These are phyloP conservation scores for Peniophora sp. DNA, from an alignment of 1,284 basidiomycete species.

Conservation along the genomic window DNA sequence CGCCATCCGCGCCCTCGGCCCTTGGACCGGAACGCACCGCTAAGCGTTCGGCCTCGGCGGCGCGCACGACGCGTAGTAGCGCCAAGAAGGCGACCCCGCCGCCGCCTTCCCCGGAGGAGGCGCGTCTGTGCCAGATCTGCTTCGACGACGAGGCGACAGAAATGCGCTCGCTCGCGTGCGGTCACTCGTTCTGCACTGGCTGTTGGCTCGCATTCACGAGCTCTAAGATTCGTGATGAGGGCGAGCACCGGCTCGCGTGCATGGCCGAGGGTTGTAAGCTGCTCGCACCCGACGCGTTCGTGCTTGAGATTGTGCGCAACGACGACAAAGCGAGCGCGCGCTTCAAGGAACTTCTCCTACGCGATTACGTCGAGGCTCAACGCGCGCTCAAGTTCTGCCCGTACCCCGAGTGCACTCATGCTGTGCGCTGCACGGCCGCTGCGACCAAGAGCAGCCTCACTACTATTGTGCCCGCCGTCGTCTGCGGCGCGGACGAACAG, in stretches of 20 bases:
- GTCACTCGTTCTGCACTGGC: conserved; percentile 75
- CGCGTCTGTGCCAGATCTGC: conserved; percentile 86
- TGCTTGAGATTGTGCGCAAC: conserved; percentile 36
- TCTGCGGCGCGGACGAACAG: conserved; percentile 58
- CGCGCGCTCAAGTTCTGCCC: conserved; percentile 89
- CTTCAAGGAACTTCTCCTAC: conserved; percentile 82
- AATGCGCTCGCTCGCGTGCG: conserved; percentile 65
- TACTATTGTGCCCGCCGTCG: conserved; percentile 83
- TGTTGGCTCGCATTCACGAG: conserved; percentile 86
- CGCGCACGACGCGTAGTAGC: conserved; percentile 31
- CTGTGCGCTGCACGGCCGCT: conserved; percentile 79
- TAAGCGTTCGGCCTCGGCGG: conserved; percentile 23
- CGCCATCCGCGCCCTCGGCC: conserved; percentile 15
- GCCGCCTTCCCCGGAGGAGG: conserved; percentile 25
- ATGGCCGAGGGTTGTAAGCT: conserved; percentile 89
- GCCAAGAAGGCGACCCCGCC: conserved; percentile 24
- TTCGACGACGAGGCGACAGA: conserved; percentile 70
- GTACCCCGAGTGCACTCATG: conserved; percentile 77
- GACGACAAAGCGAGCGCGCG: conserved; percentile 47
- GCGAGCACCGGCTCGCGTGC: conserved; percentile 84
- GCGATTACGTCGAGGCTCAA: conserved; percentile 87
- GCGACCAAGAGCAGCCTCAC: conserved; percentile 69
- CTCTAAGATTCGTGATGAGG: conserved; percentile 87
- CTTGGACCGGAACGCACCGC: conserved; percentile 14
- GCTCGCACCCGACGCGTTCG: conserved; percentile 62